Base-by-base conservation (phyloP, 1,139 yeast genomes). In the Suhomyces bribrorum region DNA sequence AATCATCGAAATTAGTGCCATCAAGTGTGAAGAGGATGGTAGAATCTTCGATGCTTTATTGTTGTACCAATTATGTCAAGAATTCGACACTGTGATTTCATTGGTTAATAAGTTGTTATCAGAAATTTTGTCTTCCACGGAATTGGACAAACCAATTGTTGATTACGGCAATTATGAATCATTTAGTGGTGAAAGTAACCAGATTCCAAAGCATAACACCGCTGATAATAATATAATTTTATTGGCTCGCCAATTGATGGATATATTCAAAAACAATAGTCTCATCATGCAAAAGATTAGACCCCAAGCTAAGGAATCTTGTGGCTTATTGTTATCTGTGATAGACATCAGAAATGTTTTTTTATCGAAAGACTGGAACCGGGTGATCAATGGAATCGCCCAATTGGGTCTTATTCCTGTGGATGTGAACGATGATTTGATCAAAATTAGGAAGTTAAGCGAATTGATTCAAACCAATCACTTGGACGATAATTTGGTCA, bases 11-110 rank as follows among this genome's bases (percentile, higher is more conserved):
- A 81, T 80, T 44, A 89, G 96, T 18, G 97, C 97, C 2, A 73
- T 75, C 36, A 81, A 80, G 50, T 95, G 97, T 22, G 94, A 87
- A 55, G 95, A 88, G 50, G 97, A 89, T 57, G 97, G 97, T 3
- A 76, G 96, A 53, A 74, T 83, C 5, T 80, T 86, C 45, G 97
- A 94, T 57, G 88, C 97, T 8, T 77, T 94, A 41, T 68, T 87
- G 40, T 71, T 92, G 41, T 92, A 87, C 57, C 96, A 90, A 64
- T 75, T 90, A 46, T 80, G 96, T 38, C 94, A 87, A 62, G 96
- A 90, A 53, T 86, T 84, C 59, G 86, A 86, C 56, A 83, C 87
- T 20, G 97, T 88, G n/a, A 77, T 90, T 11, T 62, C 76, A 1
- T 76, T 88, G 44, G 79, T 90, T 45, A 90, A 88, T 64, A 79